Evolutionary conservation across 2,329 filamentous ascomycete species (phyloP).

Genomic region (Apiospora malaysiana): DNA sequence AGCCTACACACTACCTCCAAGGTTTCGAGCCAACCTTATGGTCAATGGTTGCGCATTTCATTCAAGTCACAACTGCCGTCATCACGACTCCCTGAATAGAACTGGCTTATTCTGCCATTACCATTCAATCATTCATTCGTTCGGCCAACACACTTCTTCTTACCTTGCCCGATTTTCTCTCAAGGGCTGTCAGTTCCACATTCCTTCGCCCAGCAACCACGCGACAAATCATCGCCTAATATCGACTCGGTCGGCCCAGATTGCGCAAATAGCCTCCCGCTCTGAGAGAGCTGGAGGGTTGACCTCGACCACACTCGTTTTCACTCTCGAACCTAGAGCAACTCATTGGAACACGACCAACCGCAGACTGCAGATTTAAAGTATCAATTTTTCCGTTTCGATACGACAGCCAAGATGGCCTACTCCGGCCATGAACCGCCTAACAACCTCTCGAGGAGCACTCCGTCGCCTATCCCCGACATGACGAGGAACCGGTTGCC

Average conservation of each 20-base stretch:
- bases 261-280: conserved; percentile 8
- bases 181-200: conserved; percentile 7
- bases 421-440: conserved; percentile 25
- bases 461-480: conserved; percentile 63
- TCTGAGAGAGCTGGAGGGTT: not conserved
- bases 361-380: not conserved
- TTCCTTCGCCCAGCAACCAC: conserved; percentile 13
- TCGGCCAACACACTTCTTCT: not conserved
- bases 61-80: conserved; percentile 7
- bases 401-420: conserved; percentile 19
- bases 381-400: conserved; percentile 1
- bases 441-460: conserved; percentile 37
- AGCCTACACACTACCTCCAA: conserved; percentile 12
- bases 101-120: not conserved
- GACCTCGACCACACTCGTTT: not conserved
- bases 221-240: conserved; percentile 14
- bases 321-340: not conserved
- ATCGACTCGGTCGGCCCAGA: conserved; percentile 2
- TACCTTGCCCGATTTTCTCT: not conserved
- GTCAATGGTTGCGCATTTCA: not conserved
- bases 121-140: not conserved
- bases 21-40: conserved; percentile 15
- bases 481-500: conserved; percentile 81
- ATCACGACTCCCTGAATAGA: not conserved
- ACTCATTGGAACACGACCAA: not conserved